A percentile compares a stretch with the other conserved stretches of the same genome.
Conservation (phyloP, 1,284 basidiomycete genomes). For the Irpex sp. region DNA sequence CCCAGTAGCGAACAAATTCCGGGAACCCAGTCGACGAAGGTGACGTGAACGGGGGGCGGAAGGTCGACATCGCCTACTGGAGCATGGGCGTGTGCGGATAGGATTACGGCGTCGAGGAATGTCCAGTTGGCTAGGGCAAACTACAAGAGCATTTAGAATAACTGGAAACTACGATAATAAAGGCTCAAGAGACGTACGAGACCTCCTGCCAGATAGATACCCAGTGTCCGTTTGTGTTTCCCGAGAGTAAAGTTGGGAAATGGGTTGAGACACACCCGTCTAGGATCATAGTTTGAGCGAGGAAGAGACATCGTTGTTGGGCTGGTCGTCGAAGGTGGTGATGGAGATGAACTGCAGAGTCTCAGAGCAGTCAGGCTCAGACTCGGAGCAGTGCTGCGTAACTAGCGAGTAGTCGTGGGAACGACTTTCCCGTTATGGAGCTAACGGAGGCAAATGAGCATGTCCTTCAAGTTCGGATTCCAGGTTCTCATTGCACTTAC, state of each 20-base stretch:
- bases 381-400: background rate
- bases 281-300: slow-evolving; percentile 81
- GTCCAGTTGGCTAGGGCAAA: slow-evolving; percentile 94
- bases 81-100: slow-evolving; percentile 79
- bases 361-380: background rate
- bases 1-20: slow-evolving; percentile 93
- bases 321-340: background rate
- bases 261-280: slow-evolving; percentile 78
- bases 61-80: slow-evolving; percentile 68
- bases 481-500: no score
- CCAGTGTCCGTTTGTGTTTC: slow-evolving; percentile 74
- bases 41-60: slow-evolving; percentile 80
- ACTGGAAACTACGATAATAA: no score
- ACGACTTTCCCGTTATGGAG: background rate
- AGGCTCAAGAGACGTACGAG: slow-evolving; percentile 55
- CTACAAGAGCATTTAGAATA: slow-evolving; percentile 34
- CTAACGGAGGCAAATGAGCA: background rate
- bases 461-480: background rate
- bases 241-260: slow-evolving; percentile 63
- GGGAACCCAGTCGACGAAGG: slow-evolving; percentile 93
- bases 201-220: slow-evolving; percentile 89
- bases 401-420: background rate
- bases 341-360: background rate
- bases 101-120: slow-evolving; percentile 91
- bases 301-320: slow-evolving; percentile 57